Conservation (phyloP, 176 grass and related monocot species). For the Paspalum vaginatum region DNA sequence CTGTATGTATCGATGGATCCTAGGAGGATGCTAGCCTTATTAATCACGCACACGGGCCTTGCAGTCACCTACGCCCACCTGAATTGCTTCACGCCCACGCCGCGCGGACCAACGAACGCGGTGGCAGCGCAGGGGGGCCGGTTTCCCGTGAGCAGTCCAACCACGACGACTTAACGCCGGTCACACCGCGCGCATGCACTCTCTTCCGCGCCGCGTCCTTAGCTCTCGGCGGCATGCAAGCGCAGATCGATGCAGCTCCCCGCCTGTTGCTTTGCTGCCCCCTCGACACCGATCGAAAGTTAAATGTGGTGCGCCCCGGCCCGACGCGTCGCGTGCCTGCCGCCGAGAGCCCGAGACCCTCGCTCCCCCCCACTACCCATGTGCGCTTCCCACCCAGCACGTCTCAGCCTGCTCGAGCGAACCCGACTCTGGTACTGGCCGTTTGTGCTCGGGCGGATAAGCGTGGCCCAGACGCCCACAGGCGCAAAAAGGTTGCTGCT, state of each 20-base stretch:
- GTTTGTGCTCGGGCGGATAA: not conserved
- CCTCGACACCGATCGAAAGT: not conserved
- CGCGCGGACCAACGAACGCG: not conserved
- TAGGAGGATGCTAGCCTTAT: not conserved
- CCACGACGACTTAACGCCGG: constrained; percentile 29
- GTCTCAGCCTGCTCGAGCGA: too few relatives aligned
- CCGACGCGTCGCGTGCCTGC: too few relatives aligned
- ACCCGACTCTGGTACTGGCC: too few relatives aligned
- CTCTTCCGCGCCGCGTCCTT: not conserved
- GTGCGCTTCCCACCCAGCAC: too few relatives aligned
- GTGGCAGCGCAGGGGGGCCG: not conserved
- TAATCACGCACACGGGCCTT: not conserved
- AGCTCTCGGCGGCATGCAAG: not conserved
- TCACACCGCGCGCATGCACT: constrained; percentile 41
- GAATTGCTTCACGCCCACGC: too few relatives aligned
- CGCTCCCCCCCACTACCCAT: too few relatives aligned
- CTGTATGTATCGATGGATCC: not conserved
- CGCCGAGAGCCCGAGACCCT: too few relatives aligned
- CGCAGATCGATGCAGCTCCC: not conserved
- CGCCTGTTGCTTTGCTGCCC: not conserved
- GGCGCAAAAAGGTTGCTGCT: not conserved
- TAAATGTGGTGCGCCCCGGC: too few relatives aligned
- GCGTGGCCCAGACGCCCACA: not conserved
- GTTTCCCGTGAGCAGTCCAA: constrained; percentile 33
- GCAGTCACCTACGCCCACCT: too few relatives aligned